Base-by-base conservation (phyloP, 176 grass and related monocot genomes). In the Aegilops sharonensis region DNA sequence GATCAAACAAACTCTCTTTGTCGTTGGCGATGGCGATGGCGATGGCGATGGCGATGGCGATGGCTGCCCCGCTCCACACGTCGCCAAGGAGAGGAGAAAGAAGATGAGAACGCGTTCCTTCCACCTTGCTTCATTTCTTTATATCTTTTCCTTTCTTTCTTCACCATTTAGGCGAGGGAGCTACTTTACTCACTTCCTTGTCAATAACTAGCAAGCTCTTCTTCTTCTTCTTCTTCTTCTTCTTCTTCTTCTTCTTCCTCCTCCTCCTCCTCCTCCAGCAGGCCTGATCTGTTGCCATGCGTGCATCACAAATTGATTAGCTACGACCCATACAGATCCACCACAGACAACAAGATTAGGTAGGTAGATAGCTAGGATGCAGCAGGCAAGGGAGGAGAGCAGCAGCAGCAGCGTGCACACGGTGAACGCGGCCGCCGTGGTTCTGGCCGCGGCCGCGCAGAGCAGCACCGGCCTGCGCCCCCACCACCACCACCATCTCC, bases 401-500 rank as follows among this genome's bases (percentile, higher is more conserved):
- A 42, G 50, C 42, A 89, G 82, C 40, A 43, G 52, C 42, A 89
- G 83, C 78, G 36, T 76, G 54, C 83, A 89, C 61, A 94, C 89
- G 35, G 94, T 97, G 77, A 90, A 79, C 61, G 91, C 91, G 17
- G 89, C 94, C 3, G 94, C 94, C 64, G 88, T 81, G 52, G 89
- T 97, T 21, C 69, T 91, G n/a, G 83, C 87, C 10, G 87, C 89
- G 78, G 94, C 88, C 48, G 77, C 88, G 5, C 40, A 37, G 64
- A 48, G 83, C 27, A 70, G 9, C 27, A 23, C 25, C 8, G 83
- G 77, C 21, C 78, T 68, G 1, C 29, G 10, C 23, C 77, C 0
- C 32, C 14, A 21, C 45, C 83, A 10, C 32, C 35, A n/a, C 45
- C 83, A 11, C 2, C 68, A 75, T 14, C 83, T 47, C 42, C 40